These are phyloP conservation scores for Yamadazyma aaseri DNA, from an alignment of 1,139 yeast genomes.

Conservation along the genomic window DNA sequence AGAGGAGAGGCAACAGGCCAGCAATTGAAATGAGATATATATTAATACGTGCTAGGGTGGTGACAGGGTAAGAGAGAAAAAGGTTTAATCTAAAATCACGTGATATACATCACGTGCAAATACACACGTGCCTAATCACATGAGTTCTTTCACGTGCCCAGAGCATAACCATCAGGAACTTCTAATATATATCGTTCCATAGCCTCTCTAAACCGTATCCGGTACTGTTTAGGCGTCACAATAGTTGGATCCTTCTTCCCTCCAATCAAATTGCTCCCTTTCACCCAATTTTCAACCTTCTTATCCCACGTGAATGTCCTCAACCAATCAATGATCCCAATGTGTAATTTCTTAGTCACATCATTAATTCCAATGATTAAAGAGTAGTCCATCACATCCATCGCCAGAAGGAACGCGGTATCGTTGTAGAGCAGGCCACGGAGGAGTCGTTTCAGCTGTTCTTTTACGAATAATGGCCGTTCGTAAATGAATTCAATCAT, in stretches of 20 bases:
- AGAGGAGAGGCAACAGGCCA: no score
- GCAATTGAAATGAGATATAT: no score
- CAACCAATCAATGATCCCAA: constrained; percentile 94
- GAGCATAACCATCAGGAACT: constrained; percentile 80
- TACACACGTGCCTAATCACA: constrained; percentile 24
- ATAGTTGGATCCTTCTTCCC: constrained; percentile 88
- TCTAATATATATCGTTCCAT: constrained; percentile 94
- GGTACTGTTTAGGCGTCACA: constrained; percentile 93
- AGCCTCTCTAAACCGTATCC: constrained; percentile 92
- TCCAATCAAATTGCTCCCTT: constrained; percentile 83
- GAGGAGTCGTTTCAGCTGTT: constrained; percentile 81
- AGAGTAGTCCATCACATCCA: constrained; percentile 99
- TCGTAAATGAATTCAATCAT: constrained; percentile 98
- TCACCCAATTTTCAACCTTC: constrained; percentile 97
- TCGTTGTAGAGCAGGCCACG: constrained; percentile 94
- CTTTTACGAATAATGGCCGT: constrained; percentile 91
- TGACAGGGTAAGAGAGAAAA: no score
- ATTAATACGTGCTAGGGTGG: no score
- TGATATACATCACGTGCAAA: no score
- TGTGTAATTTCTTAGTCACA: constrained; percentile 64
- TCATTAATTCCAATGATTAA: constrained; percentile 85
- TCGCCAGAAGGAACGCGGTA: constrained; percentile 87
- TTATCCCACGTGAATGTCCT: constrained; percentile 99
- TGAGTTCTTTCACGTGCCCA: no score
- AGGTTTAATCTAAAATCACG: no score